Percentiles rank a stretch among this genome's conserved stretches.
Evolutionary conservation across 192 early-diverging fungal species (phyloP).

Genomic region (Backusella luteola): DNA sequence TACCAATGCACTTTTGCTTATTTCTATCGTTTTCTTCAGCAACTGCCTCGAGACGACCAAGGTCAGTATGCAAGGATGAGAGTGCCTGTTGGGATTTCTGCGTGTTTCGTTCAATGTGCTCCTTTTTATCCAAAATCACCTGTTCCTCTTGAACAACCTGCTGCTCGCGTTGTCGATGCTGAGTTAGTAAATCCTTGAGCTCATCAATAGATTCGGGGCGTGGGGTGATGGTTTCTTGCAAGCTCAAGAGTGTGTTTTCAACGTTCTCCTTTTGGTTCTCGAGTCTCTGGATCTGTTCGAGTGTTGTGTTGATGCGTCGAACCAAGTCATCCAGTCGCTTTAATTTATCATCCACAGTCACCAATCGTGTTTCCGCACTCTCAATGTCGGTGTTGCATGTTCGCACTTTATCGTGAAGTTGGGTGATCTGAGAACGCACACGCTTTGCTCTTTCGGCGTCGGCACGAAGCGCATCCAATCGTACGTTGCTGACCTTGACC

Average conservation of each 20-base stretch:
- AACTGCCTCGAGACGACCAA: background rate
- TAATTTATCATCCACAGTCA: background rate
- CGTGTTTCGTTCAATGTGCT: background rate
- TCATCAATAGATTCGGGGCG: background rate
- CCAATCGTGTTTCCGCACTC: background rate
- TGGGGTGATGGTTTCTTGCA: background rate
- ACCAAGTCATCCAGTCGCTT: background rate
- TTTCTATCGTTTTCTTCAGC: background rate
- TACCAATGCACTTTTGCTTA: background rate
- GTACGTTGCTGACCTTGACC: constrained; percentile 20
- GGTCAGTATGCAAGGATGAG: background rate
- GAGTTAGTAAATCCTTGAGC: background rate
- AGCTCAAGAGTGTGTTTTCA: background rate
- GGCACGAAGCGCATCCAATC: background rate
- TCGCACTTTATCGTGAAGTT: background rate
- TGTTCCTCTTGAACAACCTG: background rate
- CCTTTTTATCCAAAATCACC: background rate
- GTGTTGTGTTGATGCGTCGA: background rate
- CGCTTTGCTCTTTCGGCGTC: background rate
- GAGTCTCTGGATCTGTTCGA: background rate
- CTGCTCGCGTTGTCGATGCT: background rate
- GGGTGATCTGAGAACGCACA: background rate
- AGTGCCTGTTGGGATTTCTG: background rate
- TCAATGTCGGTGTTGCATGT: background rate
- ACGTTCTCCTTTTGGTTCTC: background rate